Evolutionary conservation across 148 eudicot species (phyloP).

Genomic region (Fagopyrum tataricum): DNA sequence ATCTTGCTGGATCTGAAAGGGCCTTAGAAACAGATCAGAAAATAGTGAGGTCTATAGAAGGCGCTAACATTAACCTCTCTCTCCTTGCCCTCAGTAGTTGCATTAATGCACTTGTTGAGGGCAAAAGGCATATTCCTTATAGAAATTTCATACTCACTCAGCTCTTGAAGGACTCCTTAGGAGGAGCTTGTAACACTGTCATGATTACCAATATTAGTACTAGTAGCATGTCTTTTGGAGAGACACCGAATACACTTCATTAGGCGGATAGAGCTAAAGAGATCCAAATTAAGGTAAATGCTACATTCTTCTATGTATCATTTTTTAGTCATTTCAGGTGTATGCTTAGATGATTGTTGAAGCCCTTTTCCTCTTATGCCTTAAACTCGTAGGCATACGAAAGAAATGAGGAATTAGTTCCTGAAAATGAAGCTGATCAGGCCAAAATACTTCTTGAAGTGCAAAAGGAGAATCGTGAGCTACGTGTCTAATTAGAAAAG

Average conservation of each 20-base stretch:
- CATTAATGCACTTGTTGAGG: conserved; percentile 87
- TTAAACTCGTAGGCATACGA: conserved; percentile 39
- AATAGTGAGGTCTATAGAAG: conserved; percentile 73
- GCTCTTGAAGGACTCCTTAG: conserved; percentile 81
- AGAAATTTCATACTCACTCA: conserved; percentile 92
- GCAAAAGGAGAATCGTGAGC: conserved; percentile 73
- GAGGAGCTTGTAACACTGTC: conserved; percentile 85
- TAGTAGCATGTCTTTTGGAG: conserved; percentile 65
- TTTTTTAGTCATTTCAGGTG: not conserved
- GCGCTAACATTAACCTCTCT: conserved; percentile 78
- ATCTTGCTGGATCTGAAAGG: conserved; percentile 89
- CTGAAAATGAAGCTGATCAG: conserved; percentile 52
- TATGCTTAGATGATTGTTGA: not conserved
- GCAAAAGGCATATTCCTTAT: conserved; percentile 86
- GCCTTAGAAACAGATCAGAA: conserved; percentile 86
- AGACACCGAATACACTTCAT: conserved; percentile 90
- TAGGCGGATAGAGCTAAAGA: conserved; percentile 96
- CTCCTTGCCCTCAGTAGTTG: conserved; percentile 91
- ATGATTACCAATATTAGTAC: conserved; percentile 93
- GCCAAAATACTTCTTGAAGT: conserved; percentile 68
- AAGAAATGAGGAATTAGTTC: conserved; percentile 50
- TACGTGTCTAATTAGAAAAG: conserved; percentile 57
- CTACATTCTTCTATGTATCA: not conserved
- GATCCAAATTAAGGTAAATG: conserved; percentile 62
- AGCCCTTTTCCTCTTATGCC: not conserved